These are phyloP conservation scores for Sordariomycetes sp. DNA, from an alignment of 2,329 filamentous ascomycete species.

Conservation along the genomic window DNA sequence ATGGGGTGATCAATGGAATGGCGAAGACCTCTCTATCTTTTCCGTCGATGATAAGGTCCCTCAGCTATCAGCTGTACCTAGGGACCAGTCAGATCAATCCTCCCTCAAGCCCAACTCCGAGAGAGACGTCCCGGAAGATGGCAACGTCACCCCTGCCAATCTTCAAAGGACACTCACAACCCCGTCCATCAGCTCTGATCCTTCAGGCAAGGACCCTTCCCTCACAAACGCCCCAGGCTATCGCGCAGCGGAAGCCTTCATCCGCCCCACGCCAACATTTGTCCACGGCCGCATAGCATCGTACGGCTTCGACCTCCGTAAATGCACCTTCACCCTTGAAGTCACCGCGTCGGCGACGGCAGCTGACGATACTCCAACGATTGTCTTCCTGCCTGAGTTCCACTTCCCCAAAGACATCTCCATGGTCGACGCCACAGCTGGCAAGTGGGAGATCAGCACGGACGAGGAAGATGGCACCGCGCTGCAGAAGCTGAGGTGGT, in stretches of 20 bases:
- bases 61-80: constrained; percentile 40
- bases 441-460: constrained; percentile 78
- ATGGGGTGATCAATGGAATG: constrained; percentile 93
- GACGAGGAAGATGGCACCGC: constrained; percentile 61
- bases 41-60: constrained; percentile 70
- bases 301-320: constrained; percentile 75
- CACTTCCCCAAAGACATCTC: constrained; percentile 76
- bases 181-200: constrained; percentile 53
- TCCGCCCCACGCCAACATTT: constrained; percentile 72
- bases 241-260: constrained; percentile 86
- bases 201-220: constrained; percentile 42
- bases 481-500: constrained; percentile 79
- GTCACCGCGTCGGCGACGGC: constrained; percentile 54
- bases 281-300: constrained; percentile 62
- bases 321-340: constrained; percentile 66
- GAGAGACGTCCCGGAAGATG: constrained; percentile 39
- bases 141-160: constrained; percentile 63
- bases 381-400: constrained; percentile 81
- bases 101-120: neutral
- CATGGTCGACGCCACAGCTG: constrained; percentile 67
- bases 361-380: constrained; percentile 58
- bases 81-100: constrained; percentile 19
- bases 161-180: constrained; percentile 64
- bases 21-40: constrained; percentile 88
- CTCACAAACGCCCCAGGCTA: constrained; percentile 61